Evolutionary conservation across 768 basidiomycete genomes (phyloP).

Genomic region (Lentinula boryana): DNA sequence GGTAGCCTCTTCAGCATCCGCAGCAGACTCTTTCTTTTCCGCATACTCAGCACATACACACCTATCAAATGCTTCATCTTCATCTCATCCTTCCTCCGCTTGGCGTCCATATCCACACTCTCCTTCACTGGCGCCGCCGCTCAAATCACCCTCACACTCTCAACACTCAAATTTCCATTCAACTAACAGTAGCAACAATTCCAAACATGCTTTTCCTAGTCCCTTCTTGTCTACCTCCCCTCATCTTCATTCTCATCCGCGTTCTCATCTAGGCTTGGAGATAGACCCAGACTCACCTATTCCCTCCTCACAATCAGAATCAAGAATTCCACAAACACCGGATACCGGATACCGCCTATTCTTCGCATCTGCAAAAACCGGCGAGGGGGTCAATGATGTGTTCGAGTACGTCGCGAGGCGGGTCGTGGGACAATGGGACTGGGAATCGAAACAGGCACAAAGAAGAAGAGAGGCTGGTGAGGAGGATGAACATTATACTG

Average conservation of each 20-base stretch:
- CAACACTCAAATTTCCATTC: background rate
- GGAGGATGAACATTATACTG: background rate
- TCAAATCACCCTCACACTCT: slow-evolving; percentile 5
- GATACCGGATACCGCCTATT: slow-evolving; percentile 61
- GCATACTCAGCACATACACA: background rate
- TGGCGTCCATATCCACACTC: background rate
- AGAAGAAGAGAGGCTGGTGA: slow-evolving; percentile 34
- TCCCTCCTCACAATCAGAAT: slow-evolving; percentile 7
- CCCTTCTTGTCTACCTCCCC: background rate
- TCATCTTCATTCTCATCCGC: background rate
- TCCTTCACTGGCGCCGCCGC: slow-evolving; percentile 6
- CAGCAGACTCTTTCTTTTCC: slow-evolving; percentile 1
- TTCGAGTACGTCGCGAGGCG: slow-evolving; percentile 70
- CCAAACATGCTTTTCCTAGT: background rate
- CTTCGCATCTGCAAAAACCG: slow-evolving; percentile 76
- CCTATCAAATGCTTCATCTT: background rate
- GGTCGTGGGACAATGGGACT: slow-evolving; percentile 59
- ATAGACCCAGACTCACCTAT: background rate
- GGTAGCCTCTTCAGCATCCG: background rate
- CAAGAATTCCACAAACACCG: slow-evolving; percentile 16
- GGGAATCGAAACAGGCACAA: slow-evolving; percentile 53
- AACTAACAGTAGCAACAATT: background rate
- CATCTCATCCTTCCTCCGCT: background rate
- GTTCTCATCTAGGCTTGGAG: slow-evolving; percentile 10
- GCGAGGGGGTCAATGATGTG: slow-evolving; percentile 63